phyloP scores from a whole-genome alignment of 1,284 basidiomycete species.

The Leccinum griseonigrum region DNA sequence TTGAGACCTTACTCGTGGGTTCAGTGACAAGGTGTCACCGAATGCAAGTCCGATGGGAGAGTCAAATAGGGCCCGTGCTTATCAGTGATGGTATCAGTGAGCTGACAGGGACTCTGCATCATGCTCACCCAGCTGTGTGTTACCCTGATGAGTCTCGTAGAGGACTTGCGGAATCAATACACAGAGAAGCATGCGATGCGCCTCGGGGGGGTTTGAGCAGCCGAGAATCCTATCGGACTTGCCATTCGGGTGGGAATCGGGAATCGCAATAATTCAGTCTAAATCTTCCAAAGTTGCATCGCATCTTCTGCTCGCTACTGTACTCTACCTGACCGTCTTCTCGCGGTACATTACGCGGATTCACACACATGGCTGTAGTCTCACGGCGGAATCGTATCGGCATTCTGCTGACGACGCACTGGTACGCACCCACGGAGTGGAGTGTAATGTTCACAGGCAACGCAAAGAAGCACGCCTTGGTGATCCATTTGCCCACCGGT shows the following conservation, averaged over 20 bases:
- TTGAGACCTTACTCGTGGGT: background rate
- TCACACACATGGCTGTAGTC: background rate
- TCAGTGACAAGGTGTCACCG: background rate
- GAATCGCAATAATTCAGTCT: too few relatives aligned
- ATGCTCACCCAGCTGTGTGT: background rate
- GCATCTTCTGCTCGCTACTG: background rate
- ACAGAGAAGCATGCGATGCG: background rate
- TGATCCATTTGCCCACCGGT: background rate
- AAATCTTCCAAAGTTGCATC: background rate
- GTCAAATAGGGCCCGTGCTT: background rate
- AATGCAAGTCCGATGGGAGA: background rate
- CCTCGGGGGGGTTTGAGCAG: background rate
- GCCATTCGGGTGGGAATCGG: too few relatives aligned
- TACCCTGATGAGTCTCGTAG: background rate
- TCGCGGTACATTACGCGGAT: background rate
- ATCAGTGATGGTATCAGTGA: background rate
- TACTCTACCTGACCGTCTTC: background rate
- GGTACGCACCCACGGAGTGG: background rate
- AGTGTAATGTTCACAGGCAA: background rate
- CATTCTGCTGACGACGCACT: background rate
- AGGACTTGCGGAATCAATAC: background rate
- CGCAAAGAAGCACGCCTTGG: background rate
- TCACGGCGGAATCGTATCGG: background rate
- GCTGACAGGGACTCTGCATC: background rate
- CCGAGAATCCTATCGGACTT: too few relatives aligned